Conservation (phyloP, 1,284 basidiomycete genomes). For the Rhodotorula sp. region DNA sequence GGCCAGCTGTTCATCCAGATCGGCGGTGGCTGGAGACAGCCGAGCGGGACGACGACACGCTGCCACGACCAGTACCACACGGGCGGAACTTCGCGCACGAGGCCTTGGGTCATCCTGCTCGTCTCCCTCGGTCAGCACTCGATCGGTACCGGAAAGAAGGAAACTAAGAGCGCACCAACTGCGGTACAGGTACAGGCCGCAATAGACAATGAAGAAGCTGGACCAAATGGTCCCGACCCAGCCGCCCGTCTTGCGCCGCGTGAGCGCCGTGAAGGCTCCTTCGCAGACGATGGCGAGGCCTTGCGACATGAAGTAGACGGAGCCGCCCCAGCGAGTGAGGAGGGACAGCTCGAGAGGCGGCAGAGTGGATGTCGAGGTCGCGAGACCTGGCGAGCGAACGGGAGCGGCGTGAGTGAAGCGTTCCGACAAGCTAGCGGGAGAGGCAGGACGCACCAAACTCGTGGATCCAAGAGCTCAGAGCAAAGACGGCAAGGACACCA, state of each 20-base stretch:
- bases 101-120: constrained; percentile 22
- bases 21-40: constrained; percentile 27
- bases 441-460: constrained; percentile 19
- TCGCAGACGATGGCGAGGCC: constrained; percentile 41
- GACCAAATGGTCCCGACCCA: constrained; percentile 35
- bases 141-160: background rate
- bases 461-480: constrained; percentile 33
- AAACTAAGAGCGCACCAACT: constrained; percentile 15
- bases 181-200: constrained; percentile 4
- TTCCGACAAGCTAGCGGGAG: too few species aligned
- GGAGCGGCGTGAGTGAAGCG: background rate
- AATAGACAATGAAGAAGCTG: background rate
- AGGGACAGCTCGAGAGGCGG: constrained; percentile 8
- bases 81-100: constrained; percentile 32
- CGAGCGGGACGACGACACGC: constrained; percentile 24
- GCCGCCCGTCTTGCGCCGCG: constrained; percentile 27
- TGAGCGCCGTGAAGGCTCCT: constrained; percentile 20
- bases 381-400: constrained; percentile 9
- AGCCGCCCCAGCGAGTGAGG: constrained; percentile 28
- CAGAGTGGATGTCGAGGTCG: constrained; percentile 16
- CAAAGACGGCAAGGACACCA: constrained; percentile 32
- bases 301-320: constrained; percentile 40
- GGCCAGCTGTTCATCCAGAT: constrained; percentile 22
- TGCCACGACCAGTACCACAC: constrained; percentile 24
- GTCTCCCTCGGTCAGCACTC: background rate